Evolutionary conservation across 2,329 filamentous ascomycete species (phyloP).

Genomic region (Trichoderma oligosporum): DNA sequence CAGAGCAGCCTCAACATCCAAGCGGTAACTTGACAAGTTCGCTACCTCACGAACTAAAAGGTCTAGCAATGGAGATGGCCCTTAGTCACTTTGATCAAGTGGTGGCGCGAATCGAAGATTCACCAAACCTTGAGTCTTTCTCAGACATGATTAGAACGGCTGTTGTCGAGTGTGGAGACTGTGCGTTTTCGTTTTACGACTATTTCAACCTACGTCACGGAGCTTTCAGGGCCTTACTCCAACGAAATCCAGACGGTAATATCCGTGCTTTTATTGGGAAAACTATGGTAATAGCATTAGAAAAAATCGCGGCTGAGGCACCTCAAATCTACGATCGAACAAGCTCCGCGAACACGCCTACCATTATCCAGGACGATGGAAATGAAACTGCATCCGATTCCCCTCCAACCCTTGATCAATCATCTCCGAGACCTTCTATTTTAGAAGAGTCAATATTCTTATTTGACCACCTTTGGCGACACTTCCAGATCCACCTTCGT

Average conservation of each 20-base stretch:
- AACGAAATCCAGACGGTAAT: slow-evolving; percentile 54
- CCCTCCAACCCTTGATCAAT: slow-evolving; percentile 14
- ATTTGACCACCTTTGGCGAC: slow-evolving; percentile 56
- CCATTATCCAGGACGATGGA: background rate
- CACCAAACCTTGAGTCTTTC: slow-evolving; percentile 58
- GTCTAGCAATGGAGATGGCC: slow-evolving; percentile 51
- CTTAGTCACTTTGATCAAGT: slow-evolving; percentile 72
- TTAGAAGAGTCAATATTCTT: slow-evolving; percentile 42
- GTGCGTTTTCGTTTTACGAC: slow-evolving; percentile 56
- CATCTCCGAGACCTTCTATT: slow-evolving; percentile 24
- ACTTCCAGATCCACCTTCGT: slow-evolving; percentile 58
- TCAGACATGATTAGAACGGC: slow-evolving; percentile 47
- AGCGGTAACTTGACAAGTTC: background rate
- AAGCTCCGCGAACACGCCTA: background rate
- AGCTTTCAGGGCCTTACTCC: slow-evolving; percentile 60
- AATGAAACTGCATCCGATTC: background rate
- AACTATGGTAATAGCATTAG: slow-evolving; percentile 51
- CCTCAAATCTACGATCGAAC: slow-evolving; percentile 45
- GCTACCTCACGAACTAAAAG: slow-evolving; percentile 36
- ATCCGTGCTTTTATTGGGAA: slow-evolving; percentile 53
- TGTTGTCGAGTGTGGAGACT: slow-evolving; percentile 46
- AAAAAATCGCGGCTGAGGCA: slow-evolving; percentile 47
- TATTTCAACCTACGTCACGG: slow-evolving; percentile 57
- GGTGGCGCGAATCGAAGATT: slow-evolving; percentile 66
- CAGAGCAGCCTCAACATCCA: background rate